Evolutionary conservation across 78 protist species (phyloP).

Genomic region (Creolimax fragrantissima): DNA sequence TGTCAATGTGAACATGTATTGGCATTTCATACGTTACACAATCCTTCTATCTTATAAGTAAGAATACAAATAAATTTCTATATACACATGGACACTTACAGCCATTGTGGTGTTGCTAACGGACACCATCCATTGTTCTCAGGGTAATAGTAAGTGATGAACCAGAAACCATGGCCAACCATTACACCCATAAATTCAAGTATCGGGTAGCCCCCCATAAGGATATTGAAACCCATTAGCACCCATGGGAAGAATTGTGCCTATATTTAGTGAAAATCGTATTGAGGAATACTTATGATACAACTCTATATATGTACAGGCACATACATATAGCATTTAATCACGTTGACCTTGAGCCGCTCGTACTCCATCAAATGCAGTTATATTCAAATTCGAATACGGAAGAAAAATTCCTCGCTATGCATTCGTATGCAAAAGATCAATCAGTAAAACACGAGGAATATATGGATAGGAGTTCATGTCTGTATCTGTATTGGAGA

Average conservation of each 20-base stretch:
- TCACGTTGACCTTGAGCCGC: too few species aligned
- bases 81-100: neutral
- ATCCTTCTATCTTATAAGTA: neutral
- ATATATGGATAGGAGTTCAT: too few species aligned
- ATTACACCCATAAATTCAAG: conserved; percentile 45
- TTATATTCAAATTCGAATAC: too few species aligned
- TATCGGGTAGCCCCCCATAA: conserved; percentile 37
- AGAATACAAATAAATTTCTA: neutral
- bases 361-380: too few species aligned
- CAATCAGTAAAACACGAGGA: too few species aligned
- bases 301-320: too few species aligned
- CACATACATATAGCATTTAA: too few species aligned
- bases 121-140: neutral
- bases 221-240: conserved; percentile 1
- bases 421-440: too few species aligned
- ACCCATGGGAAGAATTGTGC: conserved; percentile 19
- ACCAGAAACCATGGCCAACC: conserved; percentile 55
- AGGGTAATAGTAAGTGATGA: conserved; percentile 23
- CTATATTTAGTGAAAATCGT: too few species aligned
- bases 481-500: too few species aligned
- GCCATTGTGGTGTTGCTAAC: neutral
- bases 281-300: too few species aligned
- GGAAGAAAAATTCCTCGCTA: too few species aligned
- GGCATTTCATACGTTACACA: neutral
- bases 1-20: neutral